phyloP scores from a whole-genome alignment of 257 asterid species.

The Scutellaria minor region DNA sequence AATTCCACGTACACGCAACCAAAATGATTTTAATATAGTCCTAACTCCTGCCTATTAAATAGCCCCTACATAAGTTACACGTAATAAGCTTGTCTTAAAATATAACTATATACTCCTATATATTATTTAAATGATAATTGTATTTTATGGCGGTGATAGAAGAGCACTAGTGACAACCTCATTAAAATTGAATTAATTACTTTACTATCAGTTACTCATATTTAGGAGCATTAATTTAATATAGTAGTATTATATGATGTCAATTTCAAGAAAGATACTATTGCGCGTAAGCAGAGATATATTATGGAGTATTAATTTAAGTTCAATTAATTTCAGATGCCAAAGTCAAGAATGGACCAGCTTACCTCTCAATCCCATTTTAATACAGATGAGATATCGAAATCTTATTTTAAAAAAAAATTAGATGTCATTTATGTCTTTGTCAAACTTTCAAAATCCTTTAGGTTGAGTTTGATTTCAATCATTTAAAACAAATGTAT shows the following conservation, averaged over 20 bases:
- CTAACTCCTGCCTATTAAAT: no score
- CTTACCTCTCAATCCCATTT: neutral
- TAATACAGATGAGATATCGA: slow-evolving; percentile 15
- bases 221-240: slow-evolving; percentile 10
- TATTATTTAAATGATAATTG: no score
- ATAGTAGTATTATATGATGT: neutral
- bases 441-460: neutral
- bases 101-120: no score
- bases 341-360: slow-evolving; percentile 3
- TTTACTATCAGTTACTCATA: neutral
- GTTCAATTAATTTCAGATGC: neutral
- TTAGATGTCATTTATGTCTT: neutral
- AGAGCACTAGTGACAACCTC: no score
- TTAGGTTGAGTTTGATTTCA: neutral
- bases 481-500: no score
- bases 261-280: slow-evolving; percentile 1
- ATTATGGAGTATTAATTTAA: neutral
- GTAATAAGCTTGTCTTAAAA: no score
- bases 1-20: no score
- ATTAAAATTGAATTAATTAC: no score
- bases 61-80: no score
- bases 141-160: no score
- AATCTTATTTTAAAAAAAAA: neutral
- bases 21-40: no score
- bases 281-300: neutral